Percentiles rank a stretch among this genome's conserved stretches.
Conservation (phyloP, 2,329 filamentous ascomycete species). For the Parastagonospora nodorum region DNA sequence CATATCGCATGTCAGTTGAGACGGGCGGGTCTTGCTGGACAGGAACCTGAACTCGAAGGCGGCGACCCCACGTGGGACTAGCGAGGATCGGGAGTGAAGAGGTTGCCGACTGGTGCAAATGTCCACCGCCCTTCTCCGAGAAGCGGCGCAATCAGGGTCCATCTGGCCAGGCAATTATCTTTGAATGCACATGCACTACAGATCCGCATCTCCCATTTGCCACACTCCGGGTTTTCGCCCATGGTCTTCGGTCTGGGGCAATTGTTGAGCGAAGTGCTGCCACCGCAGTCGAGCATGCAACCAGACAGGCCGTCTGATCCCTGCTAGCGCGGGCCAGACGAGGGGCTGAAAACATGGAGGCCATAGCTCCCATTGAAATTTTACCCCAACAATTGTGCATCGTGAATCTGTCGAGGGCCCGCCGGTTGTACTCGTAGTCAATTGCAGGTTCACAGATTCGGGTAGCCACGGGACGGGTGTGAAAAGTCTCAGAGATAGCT, state of each 20-base stretch:
- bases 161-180: neutral
- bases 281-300: conserved; percentile 18
- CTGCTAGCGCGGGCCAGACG: conserved; percentile 23
- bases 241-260: conserved; percentile 18
- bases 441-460: too few species aligned
- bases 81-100: conserved; percentile 8
- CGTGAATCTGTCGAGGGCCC: conserved; percentile 12
- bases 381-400: conserved; percentile 40
- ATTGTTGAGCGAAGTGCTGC: conserved; percentile 27
- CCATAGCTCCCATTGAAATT: conserved; percentile 26
- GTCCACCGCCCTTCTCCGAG: neutral
- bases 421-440: neutral
- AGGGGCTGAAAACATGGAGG: conserved; percentile 23
- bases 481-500: neutral
- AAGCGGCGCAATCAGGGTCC: neutral
- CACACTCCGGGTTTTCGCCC: conserved; percentile 17
- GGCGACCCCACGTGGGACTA: conserved; percentile 18
- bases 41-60: neutral
- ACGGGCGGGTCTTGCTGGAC: neutral
- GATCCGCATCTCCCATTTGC: conserved; percentile 15
- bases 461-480: too few species aligned
- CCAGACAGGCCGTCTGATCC: conserved; percentile 14
- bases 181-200: conserved; percentile 3
- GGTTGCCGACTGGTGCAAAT: conserved; percentile 3
- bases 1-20: too few species aligned